These are phyloP conservation scores for Heterococcus sp. DNA, from an alignment of 108 stramenopile species.

Conservation along the genomic window DNA sequence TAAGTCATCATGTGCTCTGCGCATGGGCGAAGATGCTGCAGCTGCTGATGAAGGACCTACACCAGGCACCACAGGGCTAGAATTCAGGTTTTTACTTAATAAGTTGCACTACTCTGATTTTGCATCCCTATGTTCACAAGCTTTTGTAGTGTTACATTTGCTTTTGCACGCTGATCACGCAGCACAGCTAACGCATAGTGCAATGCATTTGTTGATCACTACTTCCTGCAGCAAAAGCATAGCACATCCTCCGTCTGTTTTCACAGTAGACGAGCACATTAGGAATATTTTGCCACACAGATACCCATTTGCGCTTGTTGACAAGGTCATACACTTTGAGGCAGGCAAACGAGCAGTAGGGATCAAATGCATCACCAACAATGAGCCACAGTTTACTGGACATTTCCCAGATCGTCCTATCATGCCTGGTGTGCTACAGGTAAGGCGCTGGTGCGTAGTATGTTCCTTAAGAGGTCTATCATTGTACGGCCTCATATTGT, in stretches of 20 bases:
- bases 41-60: background rate
- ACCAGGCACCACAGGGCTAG: background rate
- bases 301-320: constrained; percentile 69
- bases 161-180: too few relatives aligned
- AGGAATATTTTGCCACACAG: constrained; percentile 85
- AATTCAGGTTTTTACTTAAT: background rate
- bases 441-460: background rate
- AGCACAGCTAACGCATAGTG: too few relatives aligned
- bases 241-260: constrained; percentile 31
- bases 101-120: background rate
- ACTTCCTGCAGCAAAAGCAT: constrained; percentile 42
- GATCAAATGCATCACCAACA: constrained; percentile 86
- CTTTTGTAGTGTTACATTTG: background rate
- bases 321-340: constrained; percentile 80
- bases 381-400: constrained; percentile 96
- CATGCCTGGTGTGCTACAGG: constrained; percentile 90
- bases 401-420: constrained; percentile 94
- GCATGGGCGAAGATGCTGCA: background rate
- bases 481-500: background rate
- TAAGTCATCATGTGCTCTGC: background rate
- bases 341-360: constrained; percentile 87
- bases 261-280: constrained; percentile 72
- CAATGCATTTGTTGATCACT: too few relatives aligned
- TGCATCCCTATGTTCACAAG: background rate
- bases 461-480: background rate